These are phyloP conservation scores for Pezicula neosporulosa DNA, from an alignment of 2,329 filamentous ascomycete species.

Conservation along the genomic window DNA sequence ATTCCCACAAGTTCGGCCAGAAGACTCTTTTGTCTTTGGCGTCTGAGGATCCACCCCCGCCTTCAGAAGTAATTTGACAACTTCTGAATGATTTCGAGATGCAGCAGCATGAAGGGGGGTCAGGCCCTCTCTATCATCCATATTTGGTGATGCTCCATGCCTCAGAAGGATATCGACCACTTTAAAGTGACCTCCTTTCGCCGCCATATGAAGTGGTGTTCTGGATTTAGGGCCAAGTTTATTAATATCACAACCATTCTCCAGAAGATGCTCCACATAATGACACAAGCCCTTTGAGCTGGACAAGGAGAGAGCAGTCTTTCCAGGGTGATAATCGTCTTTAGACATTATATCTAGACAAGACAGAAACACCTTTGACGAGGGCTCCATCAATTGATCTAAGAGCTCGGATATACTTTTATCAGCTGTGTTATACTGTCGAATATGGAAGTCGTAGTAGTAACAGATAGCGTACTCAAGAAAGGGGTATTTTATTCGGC, in stretches of 20 bases:
- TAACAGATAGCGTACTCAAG: slow-evolving; percentile 14
- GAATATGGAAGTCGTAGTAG: slow-evolving; percentile 11
- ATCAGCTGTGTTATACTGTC: slow-evolving; percentile 4
- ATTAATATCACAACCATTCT: slow-evolving; percentile 4
- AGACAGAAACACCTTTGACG: slow-evolving; percentile 1
- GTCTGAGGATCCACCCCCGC: slow-evolving; percentile 32
- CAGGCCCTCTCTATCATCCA: slow-evolving; percentile 19
- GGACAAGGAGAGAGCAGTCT: slow-evolving; percentile 11
- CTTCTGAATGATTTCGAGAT: slow-evolving; percentile 23
- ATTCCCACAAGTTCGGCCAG: slow-evolving; percentile 5
- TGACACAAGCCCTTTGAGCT: slow-evolving; percentile 6
- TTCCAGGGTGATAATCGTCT: background rate
- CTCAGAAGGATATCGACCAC: slow-evolving; percentile 9
- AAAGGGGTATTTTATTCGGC: slow-evolving; percentile 14
- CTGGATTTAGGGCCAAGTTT: slow-evolving; percentile 4
- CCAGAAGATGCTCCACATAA: slow-evolving; percentile 9
- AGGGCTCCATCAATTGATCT: slow-evolving; percentile 3
- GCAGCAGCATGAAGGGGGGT: slow-evolving; percentile 34
- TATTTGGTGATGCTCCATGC: slow-evolving; percentile 13
- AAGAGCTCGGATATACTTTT: slow-evolving; percentile 1
- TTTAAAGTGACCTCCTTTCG: slow-evolving; percentile 6
- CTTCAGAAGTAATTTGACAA: slow-evolving; percentile 28
- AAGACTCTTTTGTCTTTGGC: slow-evolving; percentile 19
- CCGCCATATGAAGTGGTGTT: slow-evolving; percentile 22
- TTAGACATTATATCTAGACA: slow-evolving; percentile 6